These are phyloP conservation scores for Eutypella sp. DNA, from an alignment of 2,329 filamentous ascomycete genomes.

Conservation along the genomic window DNA sequence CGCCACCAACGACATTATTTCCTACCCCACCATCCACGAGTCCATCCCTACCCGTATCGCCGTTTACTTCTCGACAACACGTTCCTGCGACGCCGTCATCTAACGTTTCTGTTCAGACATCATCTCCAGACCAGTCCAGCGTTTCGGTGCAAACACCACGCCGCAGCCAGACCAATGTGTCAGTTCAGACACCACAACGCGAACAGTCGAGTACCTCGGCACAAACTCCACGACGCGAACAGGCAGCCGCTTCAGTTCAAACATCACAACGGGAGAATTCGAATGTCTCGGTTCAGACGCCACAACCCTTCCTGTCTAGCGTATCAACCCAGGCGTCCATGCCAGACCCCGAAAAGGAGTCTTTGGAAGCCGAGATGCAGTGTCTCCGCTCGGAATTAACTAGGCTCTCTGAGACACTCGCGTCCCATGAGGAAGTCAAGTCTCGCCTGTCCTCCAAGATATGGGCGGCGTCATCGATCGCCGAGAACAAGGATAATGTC, in stretches of 20 bases:
- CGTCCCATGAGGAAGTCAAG: slow-evolving; percentile 41
- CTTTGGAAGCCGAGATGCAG: slow-evolving; percentile 41
- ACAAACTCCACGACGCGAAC: too few relatives aligned
- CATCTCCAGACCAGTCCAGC: too few relatives aligned
- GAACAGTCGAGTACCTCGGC: too few relatives aligned
- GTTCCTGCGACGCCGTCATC: neutral
- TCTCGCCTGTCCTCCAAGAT: slow-evolving; percentile 23
- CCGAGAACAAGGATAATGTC: slow-evolving; percentile 23
- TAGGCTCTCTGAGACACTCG: slow-evolving; percentile 43
- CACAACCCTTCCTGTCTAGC: too few relatives aligned
- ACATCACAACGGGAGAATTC: neutral
- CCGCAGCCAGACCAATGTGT: too few relatives aligned
- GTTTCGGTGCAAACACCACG: too few relatives aligned
- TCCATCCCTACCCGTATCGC: slow-evolving; percentile 28
- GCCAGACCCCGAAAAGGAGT: slow-evolving; percentile 37
- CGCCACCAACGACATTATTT: slow-evolving; percentile 34
- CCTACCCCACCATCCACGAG: slow-evolving; percentile 54
- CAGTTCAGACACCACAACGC: neutral
- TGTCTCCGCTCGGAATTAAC: slow-evolving; percentile 44
- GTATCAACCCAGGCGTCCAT: slow-evolving; percentile 22
- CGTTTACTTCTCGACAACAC: slow-evolving; percentile 25
- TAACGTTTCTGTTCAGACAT: neutral
- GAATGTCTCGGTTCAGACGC: too few relatives aligned
- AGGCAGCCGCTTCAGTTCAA: too few relatives aligned
- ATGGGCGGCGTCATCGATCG: slow-evolving; percentile 7